phyloP scores from a whole-genome alignment of 192 early-diverging fungal genomes.

The Piromyces sp. region DNA sequence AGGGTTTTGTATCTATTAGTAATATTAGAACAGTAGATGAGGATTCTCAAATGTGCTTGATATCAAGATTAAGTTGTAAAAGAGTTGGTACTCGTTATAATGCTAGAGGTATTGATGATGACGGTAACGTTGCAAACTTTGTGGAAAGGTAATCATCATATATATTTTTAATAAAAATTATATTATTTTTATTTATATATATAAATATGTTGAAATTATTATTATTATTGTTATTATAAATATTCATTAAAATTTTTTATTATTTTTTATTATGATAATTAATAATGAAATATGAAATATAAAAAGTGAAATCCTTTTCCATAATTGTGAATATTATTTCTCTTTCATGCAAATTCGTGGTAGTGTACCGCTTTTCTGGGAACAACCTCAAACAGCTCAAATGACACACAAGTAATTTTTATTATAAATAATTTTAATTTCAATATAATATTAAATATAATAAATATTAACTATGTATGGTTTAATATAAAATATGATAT shows the following conservation, averaged over 20 bases:
- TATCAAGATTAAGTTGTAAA: conserved; percentile 62
- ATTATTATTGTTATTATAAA: no score
- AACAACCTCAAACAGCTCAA: conserved; percentile 32
- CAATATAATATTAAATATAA: no score
- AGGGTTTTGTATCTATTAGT: conserved; percentile 11
- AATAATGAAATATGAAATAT: neutral
- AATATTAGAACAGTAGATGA: conserved; percentile 8
- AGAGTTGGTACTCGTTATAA: conserved; percentile 81
- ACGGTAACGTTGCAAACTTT: conserved; percentile 94
- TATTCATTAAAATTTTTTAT: no score
- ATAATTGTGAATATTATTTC: conserved; percentile 16
- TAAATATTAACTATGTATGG: no score
- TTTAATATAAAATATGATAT: conserved; percentile 47
- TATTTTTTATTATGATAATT: no score
- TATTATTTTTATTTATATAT: no score
- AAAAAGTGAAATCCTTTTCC: neutral
- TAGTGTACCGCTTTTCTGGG: conserved; percentile 90
- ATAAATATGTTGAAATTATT: no score
- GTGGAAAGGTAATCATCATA: conserved; percentile 51
- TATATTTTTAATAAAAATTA: no score
- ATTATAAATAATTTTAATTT: no score
- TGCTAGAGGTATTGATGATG: conserved; percentile 89
- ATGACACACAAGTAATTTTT: conserved; percentile 24
- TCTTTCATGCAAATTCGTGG: conserved; percentile 75
- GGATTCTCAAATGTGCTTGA: conserved; percentile 31